These are phyloP conservation scores for Alternaria hordeiaustralica DNA, from an alignment of 2,329 filamentous ascomycete genomes.

Conservation along the genomic window DNA sequence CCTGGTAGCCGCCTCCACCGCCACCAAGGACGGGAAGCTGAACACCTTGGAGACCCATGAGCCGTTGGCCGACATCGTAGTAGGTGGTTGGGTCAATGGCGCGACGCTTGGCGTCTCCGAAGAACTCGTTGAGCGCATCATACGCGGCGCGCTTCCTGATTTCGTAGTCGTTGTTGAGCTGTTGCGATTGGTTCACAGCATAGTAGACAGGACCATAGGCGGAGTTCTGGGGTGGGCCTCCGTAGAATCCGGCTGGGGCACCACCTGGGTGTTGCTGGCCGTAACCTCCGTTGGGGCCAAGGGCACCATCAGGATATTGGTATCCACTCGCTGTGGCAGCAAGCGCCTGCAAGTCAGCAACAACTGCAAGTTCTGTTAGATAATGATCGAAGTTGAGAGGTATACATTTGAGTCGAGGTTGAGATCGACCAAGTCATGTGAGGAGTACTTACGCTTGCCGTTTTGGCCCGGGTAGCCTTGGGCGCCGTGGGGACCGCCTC, in stretches of 20 bases:
- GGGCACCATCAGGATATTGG: conserved; percentile 53
- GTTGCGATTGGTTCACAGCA: conserved; percentile 70
- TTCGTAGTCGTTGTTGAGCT: conserved; percentile 72
- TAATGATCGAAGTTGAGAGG: conserved; percentile 29
- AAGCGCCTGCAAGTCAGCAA: conserved; percentile 57
- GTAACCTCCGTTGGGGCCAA: conserved; percentile 45
- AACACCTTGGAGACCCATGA: conserved; percentile 79
- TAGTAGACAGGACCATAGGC: conserved; percentile 79
- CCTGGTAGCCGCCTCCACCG: conserved; percentile 32
- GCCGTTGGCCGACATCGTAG: conserved; percentile 84
- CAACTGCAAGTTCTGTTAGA: conserved; percentile 49
- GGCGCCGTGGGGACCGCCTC: conserved; percentile 48
- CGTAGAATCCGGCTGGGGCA: conserved; percentile 58
- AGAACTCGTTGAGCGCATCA: conserved; percentile 91
- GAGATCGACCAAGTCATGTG: neutral
- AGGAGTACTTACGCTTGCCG: conserved; percentile 50
- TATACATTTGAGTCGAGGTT: neutral
- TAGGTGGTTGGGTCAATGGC: conserved; percentile 91
- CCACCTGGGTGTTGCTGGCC: conserved; percentile 61
- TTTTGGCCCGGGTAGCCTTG: conserved; percentile 44
- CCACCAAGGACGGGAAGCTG: conserved; percentile 54
- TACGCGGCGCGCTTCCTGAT: conserved; percentile 79
- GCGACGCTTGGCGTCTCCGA: conserved; percentile 89
- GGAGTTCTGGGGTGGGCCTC: conserved; percentile 60
- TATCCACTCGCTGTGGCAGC: conserved; percentile 58